These are phyloP conservation scores for Jaapia argillacea DNA, from an alignment of 768 basidiomycete species.

Conservation along the genomic window DNA sequence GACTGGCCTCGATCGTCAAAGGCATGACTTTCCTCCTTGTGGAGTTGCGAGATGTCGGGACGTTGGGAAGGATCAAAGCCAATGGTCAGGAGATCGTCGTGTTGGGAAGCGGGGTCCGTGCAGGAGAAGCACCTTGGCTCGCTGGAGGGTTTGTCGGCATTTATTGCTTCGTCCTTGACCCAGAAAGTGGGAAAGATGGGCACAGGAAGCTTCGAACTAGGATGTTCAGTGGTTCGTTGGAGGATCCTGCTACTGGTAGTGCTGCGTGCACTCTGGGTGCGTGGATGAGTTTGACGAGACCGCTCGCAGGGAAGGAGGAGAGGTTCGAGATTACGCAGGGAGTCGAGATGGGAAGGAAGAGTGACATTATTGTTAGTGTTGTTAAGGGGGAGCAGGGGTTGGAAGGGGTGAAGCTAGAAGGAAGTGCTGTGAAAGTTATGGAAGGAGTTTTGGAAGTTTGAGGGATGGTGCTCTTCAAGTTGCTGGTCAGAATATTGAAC, in stretches of 20 bases:
- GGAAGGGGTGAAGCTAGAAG: conserved; percentile 24
- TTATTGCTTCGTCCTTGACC: neutral
- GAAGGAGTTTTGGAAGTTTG: conserved; percentile 18
- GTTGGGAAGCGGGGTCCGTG: conserved; percentile 18
- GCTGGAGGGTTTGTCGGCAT: neutral
- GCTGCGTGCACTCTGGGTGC: conserved; percentile 34
- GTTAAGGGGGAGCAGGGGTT: conserved; percentile 22
- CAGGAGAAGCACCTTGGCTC: neutral
- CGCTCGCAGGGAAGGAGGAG: conserved; percentile 23
- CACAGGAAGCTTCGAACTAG: conserved; percentile 19
- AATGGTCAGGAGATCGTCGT: conserved; percentile 16
- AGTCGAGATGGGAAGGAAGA: conserved; percentile 34
- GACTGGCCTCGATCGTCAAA: conserved; percentile 33
- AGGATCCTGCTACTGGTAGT: conserved; percentile 38
- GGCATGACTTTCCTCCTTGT: conserved; percentile 36
- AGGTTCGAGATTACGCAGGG: conserved; percentile 31
- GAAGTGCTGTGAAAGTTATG: conserved; percentile 30
- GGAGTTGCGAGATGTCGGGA: conserved; percentile 26
- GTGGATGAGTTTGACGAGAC: conserved; percentile 19
- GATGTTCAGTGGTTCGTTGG: conserved; percentile 29
- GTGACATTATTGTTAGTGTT: conserved; percentile 30
- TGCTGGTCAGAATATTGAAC: too few species aligned
- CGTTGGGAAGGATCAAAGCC: conserved; percentile 22
- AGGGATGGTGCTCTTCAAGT: conserved; percentile 1
- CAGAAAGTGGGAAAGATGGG: neutral